phyloP scores from a whole-genome alignment of 805 yeast species.

The Myxozyma udenii region DNA sequence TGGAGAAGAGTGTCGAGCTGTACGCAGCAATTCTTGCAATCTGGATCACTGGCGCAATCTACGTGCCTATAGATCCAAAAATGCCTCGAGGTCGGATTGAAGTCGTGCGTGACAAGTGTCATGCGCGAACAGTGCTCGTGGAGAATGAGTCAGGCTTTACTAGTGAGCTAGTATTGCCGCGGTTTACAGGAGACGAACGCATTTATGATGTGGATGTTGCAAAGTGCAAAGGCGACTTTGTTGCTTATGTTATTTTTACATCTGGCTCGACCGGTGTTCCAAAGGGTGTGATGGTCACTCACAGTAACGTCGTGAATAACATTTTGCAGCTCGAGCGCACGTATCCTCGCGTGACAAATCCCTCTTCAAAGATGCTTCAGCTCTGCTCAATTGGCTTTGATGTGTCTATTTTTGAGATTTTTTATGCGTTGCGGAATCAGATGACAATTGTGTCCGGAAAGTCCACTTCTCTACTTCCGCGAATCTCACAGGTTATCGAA shows the following conservation, averaged over 20 bases:
- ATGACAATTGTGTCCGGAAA: constrained; percentile 27
- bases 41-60: constrained; percentile 28
- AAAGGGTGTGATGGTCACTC: constrained; percentile 31
- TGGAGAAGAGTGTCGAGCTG: constrained; percentile 19
- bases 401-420: constrained; percentile 32
- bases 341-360: constrained; percentile 24
- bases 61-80: constrained; percentile 25
- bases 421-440: constrained; percentile 18
- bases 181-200: too few species aligned
- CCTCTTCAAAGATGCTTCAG: constrained; percentile 26
- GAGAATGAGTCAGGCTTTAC: too few species aligned
- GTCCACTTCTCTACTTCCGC: constrained; percentile 18
- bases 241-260: constrained; percentile 31
- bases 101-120: too few species aligned
- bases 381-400: constrained; percentile 32
- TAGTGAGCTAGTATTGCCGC: too few species aligned
- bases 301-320: constrained; percentile 30
- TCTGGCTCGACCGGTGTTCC: constrained; percentile 35
- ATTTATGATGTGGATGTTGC: too few species aligned
- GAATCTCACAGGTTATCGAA: constrained; percentile 15
- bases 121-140: too few species aligned
- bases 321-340: constrained; percentile 15
- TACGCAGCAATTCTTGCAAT: constrained; percentile 24
- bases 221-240: too few species aligned
- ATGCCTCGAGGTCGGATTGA: constrained; percentile 20